These are phyloP conservation scores for Huntiella moniliformis DNA, from an alignment of 2,329 filamentous ascomycete genomes.

Conservation along the genomic window DNA sequence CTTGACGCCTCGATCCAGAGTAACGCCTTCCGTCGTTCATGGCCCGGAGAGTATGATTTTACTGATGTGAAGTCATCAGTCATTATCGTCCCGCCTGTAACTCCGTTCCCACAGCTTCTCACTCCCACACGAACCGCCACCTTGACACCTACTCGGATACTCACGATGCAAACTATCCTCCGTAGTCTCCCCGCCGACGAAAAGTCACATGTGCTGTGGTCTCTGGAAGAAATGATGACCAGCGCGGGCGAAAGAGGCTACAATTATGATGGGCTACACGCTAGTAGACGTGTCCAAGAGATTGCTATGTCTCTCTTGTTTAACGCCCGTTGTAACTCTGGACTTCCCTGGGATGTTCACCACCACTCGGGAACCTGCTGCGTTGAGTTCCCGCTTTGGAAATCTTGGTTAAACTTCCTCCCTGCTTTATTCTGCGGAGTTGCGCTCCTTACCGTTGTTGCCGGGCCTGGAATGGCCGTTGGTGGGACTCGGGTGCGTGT, in stretches of 20 bases:
- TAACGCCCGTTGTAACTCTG: conserved; percentile 33
- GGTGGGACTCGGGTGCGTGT: background rate
- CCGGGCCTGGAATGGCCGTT: background rate
- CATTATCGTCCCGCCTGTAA: conserved; percentile 25
- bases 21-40: conserved; percentile 1
- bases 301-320: conserved; percentile 31
- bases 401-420: background rate
- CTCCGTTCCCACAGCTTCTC: conserved; percentile 26
- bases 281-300: conserved; percentile 23
- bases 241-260: conserved; percentile 16
- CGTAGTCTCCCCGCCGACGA: conserved; percentile 22
- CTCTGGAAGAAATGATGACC: conserved; percentile 30
- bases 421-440: background rate
- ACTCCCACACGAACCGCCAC: conserved; percentile 27
- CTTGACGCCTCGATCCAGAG: conserved; percentile 13
- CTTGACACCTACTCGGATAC: conserved; percentile 33
- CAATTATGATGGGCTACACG: conserved; percentile 27
- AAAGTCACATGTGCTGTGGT: conserved; percentile 28
- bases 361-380: conserved; percentile 6
- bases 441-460: background rate
- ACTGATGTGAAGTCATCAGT: conserved; percentile 13
- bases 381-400: background rate
- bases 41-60: conserved; percentile 8
- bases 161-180: conserved; percentile 34
- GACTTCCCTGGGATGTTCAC: conserved; percentile 11